Percentiles rank a stretch among this genome's conserved stretches.
phyloP scores from a whole-genome alignment of 2,329 filamentous ascomycete species.

The Ophiostoma ulmi region DNA sequence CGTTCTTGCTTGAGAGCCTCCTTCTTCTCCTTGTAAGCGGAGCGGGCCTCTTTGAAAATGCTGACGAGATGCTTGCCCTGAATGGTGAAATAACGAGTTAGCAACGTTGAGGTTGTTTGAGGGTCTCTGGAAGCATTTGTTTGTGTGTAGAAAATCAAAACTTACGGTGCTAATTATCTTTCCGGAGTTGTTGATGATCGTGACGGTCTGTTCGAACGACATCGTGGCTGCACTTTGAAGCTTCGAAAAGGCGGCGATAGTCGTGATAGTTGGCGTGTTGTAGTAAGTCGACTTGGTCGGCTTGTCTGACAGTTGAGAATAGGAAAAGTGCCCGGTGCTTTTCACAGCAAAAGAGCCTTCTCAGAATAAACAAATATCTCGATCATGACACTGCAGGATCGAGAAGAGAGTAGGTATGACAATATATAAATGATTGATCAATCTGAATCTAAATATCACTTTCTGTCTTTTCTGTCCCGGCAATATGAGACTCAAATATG shows the following conservation, averaged over 20 bases:
- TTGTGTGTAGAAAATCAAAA: neutral
- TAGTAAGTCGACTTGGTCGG: neutral
- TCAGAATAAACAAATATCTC: neutral
- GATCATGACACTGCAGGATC: constrained; percentile 8
- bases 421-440: neutral
- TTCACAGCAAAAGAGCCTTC: constrained; percentile 10
- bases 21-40: constrained; percentile 69
- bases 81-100: neutral
- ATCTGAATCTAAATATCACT: neutral
- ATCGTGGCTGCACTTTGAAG: constrained; percentile 31
- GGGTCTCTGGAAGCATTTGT: too few relatives aligned
- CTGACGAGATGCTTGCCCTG: constrained; percentile 85
- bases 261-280: neutral
- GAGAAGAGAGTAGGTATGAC: neutral
- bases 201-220: constrained; percentile 65
- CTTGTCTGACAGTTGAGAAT: neutral
- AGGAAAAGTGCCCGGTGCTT: neutral
- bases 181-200: constrained; percentile 83
- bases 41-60: constrained; percentile 88
- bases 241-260: neutral
- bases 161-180: constrained; percentile 85
- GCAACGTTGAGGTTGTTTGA: too few relatives aligned
- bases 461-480: neutral
- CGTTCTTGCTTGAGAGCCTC: constrained; percentile 63
- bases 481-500: constrained; percentile 5